Evolutionary conservation across 2,329 filamentous ascomycete species (phyloP).

Genomic region (Trichoderma oligosporum): DNA sequence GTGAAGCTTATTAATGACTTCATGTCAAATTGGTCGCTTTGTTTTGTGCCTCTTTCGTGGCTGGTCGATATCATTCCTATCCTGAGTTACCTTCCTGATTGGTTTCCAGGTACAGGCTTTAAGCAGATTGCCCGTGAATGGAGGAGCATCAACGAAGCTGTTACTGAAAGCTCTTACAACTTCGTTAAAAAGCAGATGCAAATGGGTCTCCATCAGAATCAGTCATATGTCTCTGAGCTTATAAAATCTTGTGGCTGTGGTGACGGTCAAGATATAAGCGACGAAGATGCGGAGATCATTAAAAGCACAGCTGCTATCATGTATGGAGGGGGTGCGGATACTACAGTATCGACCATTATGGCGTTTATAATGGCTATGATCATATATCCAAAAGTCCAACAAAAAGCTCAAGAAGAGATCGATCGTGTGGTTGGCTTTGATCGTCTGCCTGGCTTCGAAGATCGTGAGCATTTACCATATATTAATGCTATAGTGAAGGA

Average conservation of each 20-base stretch:
- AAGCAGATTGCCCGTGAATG: constrained; percentile 21
- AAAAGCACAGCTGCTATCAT: neutral
- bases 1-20: constrained; percentile 24
- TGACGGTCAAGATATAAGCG: neutral
- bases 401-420: constrained; percentile 21
- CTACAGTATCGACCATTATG: neutral
- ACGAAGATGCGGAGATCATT: neutral
- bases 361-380: constrained; percentile 17
- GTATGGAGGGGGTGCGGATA: constrained; percentile 18
- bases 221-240: constrained; percentile 5
- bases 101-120: constrained; percentile 25
- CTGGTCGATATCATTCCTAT: constrained; percentile 27
- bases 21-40: constrained; percentile 24
- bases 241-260: neutral
- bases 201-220: neutral
- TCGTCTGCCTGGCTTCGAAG: constrained; percentile 15
- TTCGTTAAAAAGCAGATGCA: constrained; percentile 11
- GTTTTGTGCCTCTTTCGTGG: constrained; percentile 24
- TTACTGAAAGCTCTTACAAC: neutral
- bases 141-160: neutral
- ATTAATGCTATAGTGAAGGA: constrained; percentile 28
- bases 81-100: constrained; percentile 25
- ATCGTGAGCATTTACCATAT: constrained; percentile 25
- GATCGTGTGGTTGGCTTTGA: constrained; percentile 25
- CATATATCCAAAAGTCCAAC: constrained; percentile 15